phyloP scores from a whole-genome alignment of 2,329 filamentous ascomycete genomes.

The Raffaelea ambrosiae region DNA sequence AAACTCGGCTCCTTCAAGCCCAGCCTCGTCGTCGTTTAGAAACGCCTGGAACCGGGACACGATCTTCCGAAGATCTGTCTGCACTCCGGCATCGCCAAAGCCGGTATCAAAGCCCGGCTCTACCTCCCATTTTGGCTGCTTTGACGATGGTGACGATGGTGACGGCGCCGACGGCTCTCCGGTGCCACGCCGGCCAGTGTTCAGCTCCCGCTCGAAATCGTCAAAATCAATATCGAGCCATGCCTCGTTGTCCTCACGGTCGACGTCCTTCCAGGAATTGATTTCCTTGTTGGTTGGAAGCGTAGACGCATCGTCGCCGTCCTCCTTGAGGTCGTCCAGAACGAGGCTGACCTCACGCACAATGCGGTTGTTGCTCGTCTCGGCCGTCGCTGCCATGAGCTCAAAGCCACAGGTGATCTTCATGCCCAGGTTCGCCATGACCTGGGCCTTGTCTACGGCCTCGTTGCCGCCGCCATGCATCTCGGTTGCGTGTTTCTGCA shows the following conservation, averaged over 20 bases:
- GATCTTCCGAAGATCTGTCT: constrained; percentile 78
- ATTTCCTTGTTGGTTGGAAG: constrained; percentile 73
- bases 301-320: constrained; percentile 44
- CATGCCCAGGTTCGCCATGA: constrained; percentile 65
- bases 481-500: neutral
- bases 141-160: no score
- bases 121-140: neutral
- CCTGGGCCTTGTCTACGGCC: constrained; percentile 17
- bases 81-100: constrained; percentile 58
- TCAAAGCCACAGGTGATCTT: constrained; percentile 88
- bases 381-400: constrained; percentile 64
- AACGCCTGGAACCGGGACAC: constrained; percentile 92
- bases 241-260: constrained; percentile 69
- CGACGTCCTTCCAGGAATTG: constrained; percentile 50
- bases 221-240: constrained; percentile 91
- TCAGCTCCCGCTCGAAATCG: constrained; percentile 77
- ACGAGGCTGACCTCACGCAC: constrained; percentile 70
- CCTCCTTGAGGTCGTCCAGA: constrained; percentile 65
- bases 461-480: constrained; percentile 11
- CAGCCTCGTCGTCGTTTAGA: constrained; percentile 75
- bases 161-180: no score
- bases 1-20: constrained; percentile 64
- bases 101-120: constrained; percentile 19
- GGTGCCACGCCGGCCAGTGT: constrained; percentile 28
- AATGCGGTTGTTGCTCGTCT: constrained; percentile 57